These are phyloP conservation scores for Furcasterigmium furcatum DNA, from an alignment of 2,329 filamentous ascomycete genomes.

Conservation along the genomic window DNA sequence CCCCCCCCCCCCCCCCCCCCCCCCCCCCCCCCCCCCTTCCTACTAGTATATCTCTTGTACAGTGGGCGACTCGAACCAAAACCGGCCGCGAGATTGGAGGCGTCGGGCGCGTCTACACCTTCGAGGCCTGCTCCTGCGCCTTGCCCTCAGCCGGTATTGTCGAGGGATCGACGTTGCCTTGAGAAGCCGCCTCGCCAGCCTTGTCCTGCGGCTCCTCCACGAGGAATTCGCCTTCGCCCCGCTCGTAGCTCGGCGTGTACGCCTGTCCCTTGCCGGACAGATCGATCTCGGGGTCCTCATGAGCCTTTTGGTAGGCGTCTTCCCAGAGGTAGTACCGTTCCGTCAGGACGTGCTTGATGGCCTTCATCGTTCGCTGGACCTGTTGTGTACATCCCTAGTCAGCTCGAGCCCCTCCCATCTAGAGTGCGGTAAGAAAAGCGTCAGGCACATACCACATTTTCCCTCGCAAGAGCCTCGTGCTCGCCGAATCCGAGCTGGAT, in stretches of 20 bases:
- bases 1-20: no score
- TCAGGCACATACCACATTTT: slow-evolving; percentile 57
- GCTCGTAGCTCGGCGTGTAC: slow-evolving; percentile 40
- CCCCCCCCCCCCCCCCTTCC: no score
- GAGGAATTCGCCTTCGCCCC: slow-evolving; percentile 28
- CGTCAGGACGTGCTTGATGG: slow-evolving; percentile 80
- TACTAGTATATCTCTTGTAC: no score
- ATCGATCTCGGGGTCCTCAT: slow-evolving; percentile 65
- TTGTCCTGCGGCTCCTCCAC: slow-evolving; percentile 21
- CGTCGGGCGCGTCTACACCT: slow-evolving; percentile 6
- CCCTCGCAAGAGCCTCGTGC: slow-evolving; percentile 60
- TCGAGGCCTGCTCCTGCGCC: slow-evolving; percentile 6
- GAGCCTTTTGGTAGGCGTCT: slow-evolving; percentile 66
- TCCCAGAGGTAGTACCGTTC: slow-evolving; percentile 89
- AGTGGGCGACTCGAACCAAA: no score
- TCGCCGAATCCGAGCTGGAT: slow-evolving; percentile 72
- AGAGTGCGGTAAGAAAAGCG: not conserved
- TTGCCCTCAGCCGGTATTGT: slow-evolving; percentile 8
- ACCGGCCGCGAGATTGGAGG: no score
- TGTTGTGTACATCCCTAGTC: slow-evolving; percentile 28
- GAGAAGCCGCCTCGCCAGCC: not conserved
- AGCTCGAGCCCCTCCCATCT: not conserved
- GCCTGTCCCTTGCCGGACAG: slow-evolving; percentile 45
- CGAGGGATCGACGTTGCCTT: slow-evolving; percentile 6
- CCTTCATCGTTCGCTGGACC: slow-evolving; percentile 74